Evolutionary conservation across 805 yeast genomes (phyloP).

Genomic region (Ogataea henricii): DNA sequence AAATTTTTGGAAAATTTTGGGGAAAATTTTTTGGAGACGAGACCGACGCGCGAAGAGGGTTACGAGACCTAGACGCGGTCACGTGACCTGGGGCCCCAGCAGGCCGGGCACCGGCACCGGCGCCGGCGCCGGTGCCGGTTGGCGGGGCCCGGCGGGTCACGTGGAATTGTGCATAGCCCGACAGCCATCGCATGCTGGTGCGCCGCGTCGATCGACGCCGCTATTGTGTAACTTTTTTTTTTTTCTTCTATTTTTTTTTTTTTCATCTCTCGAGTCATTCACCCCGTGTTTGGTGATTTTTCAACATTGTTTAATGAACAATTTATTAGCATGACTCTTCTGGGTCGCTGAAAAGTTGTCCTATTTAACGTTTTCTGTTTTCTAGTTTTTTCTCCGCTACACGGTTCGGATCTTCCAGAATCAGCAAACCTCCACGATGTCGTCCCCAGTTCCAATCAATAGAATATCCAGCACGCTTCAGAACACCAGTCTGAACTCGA

Average conservation of each 20-base stretch:
- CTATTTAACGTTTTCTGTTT: background rate
- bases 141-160: background rate
- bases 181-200: background rate
- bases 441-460: conserved; percentile 67
- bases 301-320: background rate
- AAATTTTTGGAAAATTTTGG: background rate
- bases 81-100: background rate
- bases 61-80: background rate
- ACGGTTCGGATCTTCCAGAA: background rate
- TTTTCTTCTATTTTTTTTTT: conserved; percentile 1
- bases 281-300: conserved; percentile 4
- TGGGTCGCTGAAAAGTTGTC: background rate
- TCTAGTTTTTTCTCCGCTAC: background rate
- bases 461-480: conserved; percentile 56
- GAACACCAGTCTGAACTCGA: conserved; percentile 42
- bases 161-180: background rate
- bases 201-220: conserved; percentile 5
- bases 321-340: conserved; percentile 4
- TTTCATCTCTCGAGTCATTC: background rate
- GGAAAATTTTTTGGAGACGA: no score
- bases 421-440: conserved; percentile 42
- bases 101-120: background rate
- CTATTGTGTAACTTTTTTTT: no score
- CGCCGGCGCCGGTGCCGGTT: background rate
- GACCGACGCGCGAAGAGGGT: background rate